phyloP scores from a whole-genome alignment of 371 early-diverging fungal species.

The Actinomortierella ambigua region DNA sequence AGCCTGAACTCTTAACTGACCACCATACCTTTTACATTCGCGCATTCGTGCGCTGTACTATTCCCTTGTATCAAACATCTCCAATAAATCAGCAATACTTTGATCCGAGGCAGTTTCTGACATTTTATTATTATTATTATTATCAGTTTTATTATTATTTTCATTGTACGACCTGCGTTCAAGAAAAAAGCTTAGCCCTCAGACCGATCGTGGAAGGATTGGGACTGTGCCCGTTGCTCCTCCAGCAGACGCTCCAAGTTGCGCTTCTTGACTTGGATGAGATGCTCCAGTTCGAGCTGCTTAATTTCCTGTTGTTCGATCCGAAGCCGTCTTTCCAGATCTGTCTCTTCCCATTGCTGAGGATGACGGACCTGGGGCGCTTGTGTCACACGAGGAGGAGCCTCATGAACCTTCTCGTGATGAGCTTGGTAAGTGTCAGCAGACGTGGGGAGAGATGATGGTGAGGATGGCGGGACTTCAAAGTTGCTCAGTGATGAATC shows the following conservation, averaged over 20 bases:
- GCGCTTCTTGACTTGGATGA: conserved; percentile 1
- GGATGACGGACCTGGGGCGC: background rate
- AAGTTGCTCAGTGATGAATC: background rate
- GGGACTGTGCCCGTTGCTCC: conserved; percentile 1
- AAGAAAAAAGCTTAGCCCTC: conserved; percentile 1
- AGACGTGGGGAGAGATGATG: background rate
- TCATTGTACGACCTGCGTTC: conserved; percentile 1
- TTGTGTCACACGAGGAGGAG: conserved; percentile 2
- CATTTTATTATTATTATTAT: background rate
- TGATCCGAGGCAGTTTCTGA: background rate
- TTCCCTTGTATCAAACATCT: too few species aligned
- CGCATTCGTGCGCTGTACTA: background rate
- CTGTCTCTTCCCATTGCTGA: conserved; percentile 2
- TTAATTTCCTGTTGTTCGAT: conserved; percentile 4
- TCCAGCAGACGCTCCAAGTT: background rate
- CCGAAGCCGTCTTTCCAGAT: conserved; percentile 5
- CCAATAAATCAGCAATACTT: background rate
- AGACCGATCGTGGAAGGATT: background rate
- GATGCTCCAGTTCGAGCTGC: conserved; percentile 1
- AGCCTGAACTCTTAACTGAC: background rate
- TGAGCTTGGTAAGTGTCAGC: conserved; percentile 3
- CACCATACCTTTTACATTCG: background rate
- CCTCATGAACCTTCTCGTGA: background rate
- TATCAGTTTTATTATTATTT: background rate
- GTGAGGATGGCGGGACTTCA: background rate